Conservation (phyloP, 495 filamentous ascomycete species). For the Darksidea phi region DNA sequence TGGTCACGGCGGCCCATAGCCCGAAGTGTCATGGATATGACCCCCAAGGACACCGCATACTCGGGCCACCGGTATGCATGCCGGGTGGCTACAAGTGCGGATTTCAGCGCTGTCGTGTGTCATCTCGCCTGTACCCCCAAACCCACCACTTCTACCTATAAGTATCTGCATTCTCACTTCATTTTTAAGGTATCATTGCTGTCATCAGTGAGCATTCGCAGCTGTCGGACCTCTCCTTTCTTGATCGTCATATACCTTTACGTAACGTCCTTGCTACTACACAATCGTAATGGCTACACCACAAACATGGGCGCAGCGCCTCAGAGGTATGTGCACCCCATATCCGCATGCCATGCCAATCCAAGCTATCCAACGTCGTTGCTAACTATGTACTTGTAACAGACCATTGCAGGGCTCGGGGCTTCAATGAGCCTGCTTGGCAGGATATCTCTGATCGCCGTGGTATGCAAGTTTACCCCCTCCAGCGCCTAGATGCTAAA, state of each 20-base stretch:
- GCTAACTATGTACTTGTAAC: background rate
- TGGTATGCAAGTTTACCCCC: conserved; percentile 18
- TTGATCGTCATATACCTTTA: background rate
- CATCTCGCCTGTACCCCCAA: too few species aligned
- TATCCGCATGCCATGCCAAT: background rate
- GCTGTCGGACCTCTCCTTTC: background rate
- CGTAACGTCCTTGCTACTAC: background rate
- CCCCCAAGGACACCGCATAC: too few species aligned
- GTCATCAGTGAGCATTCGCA: background rate
- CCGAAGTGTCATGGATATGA: too few species aligned
- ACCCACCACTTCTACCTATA: background rate
- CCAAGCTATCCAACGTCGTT: background rate
- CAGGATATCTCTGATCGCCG: conserved; percentile 35
- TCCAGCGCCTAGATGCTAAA: background rate
- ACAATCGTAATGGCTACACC: conserved; percentile 14
- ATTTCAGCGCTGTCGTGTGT: too few species aligned
- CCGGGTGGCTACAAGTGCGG: too few species aligned
- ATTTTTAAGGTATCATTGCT: background rate
- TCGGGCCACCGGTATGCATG: too few species aligned
- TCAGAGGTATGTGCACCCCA: conserved; percentile 17
- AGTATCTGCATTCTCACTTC: conserved; percentile 5
- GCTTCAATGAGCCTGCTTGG: conserved; percentile 14
- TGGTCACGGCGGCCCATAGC: too few species aligned
- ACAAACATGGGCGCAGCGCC: conserved; percentile 17
- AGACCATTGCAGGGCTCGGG: conserved; percentile 22